A percentile compares a stretch with the other conserved stretches of the same genome.
These are phyloP conservation scores for Fraxinus anomala DNA, from an alignment of 257 asterid species.

Conservation along the genomic window DNA sequence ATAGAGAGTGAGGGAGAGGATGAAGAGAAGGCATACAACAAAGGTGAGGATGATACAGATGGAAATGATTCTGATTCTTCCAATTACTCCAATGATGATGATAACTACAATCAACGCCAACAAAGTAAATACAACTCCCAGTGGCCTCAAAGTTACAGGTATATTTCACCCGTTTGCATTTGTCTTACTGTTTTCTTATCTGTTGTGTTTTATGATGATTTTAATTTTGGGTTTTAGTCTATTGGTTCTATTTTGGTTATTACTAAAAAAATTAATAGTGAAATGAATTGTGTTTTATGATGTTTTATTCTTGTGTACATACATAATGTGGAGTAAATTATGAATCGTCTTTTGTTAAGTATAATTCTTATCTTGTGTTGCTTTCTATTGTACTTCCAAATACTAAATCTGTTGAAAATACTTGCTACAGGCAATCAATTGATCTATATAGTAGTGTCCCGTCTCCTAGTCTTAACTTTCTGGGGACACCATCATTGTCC, in stretches of 20 bases:
- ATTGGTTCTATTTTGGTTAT: not conserved
- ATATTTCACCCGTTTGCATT: not conserved
- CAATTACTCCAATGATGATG: slow-evolving; percentile 48
- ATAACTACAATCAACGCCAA: slow-evolving; percentile 33
- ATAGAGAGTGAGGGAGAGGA: slow-evolving; percentile 86
- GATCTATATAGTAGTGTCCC: slow-evolving; percentile 87
- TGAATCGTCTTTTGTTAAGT: not conserved
- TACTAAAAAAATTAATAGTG: too few relatives aligned
- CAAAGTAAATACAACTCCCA: slow-evolving; percentile 52
- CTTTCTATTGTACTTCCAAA: not conserved
- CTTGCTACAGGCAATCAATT: slow-evolving; percentile 75
- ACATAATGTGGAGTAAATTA: not conserved
- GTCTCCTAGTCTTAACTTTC: slow-evolving; percentile 78
- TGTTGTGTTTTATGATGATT: slow-evolving; percentile 2
- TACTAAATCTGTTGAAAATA: slow-evolving; percentile 24
- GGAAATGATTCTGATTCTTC: slow-evolving; percentile 71
- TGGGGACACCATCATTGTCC: slow-evolving; percentile 68
- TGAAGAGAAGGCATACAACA: slow-evolving; percentile 47
- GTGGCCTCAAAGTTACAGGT: slow-evolving; percentile 99
- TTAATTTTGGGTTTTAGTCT: not conserved
- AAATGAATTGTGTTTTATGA: not conserved
- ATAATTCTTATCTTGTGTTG: not conserved
- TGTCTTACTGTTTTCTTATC: not conserved
- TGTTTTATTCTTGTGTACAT: not conserved
- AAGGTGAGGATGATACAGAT: slow-evolving; percentile 42